Evolutionary conservation across 306 rosid genomes (phyloP).

Genomic region (Prunus fruticosa): DNA sequence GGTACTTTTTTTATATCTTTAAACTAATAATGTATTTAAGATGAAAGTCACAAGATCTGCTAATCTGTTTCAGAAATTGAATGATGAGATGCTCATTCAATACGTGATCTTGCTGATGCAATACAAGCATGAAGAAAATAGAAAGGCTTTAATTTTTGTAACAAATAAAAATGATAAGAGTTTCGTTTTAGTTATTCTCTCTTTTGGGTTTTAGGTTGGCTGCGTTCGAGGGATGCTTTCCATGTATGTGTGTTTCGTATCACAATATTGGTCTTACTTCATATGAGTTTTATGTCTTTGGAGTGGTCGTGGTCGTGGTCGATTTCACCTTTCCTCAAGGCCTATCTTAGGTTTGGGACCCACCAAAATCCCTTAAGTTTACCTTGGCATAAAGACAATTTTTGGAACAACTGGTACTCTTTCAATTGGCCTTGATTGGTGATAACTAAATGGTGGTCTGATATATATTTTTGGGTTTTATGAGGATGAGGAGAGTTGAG

Average conservation of each 20-base stretch:
- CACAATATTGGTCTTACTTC: background rate
- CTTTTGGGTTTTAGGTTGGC: background rate
- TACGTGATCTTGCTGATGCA: background rate
- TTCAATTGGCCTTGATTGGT: background rate
- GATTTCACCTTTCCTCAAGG: background rate
- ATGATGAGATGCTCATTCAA: background rate
- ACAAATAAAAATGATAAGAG: background rate
- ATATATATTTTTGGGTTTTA: background rate
- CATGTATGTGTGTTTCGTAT: background rate
- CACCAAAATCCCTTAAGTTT: background rate
- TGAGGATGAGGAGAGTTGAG: background rate
- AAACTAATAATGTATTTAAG: background rate
- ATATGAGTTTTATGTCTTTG: background rate
- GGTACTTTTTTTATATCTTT: background rate
- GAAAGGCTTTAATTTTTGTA: background rate
- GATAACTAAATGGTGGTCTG: background rate
- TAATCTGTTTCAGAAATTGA: background rate
- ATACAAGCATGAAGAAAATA: background rate
- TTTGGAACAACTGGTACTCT: background rate
- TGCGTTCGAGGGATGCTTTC: background rate
- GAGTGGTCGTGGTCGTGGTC: background rate
- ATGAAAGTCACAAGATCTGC: background rate
- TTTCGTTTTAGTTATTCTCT: background rate
- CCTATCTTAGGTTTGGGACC: background rate
- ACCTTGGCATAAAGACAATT: background rate